Percentiles rank a stretch among this genome's conserved stretches.
phyloP scores from a whole-genome alignment of 192 early-diverging fungal genomes.

The Linnemannia exigua region DNA sequence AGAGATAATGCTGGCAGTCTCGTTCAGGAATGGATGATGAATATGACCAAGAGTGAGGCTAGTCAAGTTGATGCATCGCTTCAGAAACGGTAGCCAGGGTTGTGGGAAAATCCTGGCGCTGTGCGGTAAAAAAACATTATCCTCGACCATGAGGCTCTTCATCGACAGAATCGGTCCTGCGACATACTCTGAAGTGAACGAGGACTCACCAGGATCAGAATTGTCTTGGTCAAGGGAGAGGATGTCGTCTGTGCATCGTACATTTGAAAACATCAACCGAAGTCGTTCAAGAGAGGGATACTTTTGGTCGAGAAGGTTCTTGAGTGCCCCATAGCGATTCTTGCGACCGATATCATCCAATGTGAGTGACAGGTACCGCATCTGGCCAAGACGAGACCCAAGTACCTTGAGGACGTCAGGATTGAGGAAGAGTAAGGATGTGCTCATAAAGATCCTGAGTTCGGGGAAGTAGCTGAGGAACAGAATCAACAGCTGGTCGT shows the following conservation, averaged over 20 bases:
- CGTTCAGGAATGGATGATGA: not conserved
- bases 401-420: not conserved
- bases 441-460: not conserved
- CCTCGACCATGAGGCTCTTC: not conserved
- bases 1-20: not conserved
- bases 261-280: not conserved
- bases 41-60: not conserved
- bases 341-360: not conserved
- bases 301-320: not conserved
- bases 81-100: not conserved
- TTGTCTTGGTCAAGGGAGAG: not conserved
- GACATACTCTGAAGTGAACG: not conserved
- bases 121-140: not conserved
- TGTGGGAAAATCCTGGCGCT: not conserved
- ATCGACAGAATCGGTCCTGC: not conserved
- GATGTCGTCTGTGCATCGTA: not conserved
- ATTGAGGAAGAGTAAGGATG: not conserved
- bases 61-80: not conserved
- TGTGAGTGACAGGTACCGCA: not conserved
- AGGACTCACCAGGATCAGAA: not conserved
- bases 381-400: not conserved
- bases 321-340: not conserved
- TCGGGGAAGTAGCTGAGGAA: not conserved
- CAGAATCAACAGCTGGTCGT: not conserved
- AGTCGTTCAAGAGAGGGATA: not conserved